These are phyloP conservation scores for Furcasterigmium sp. DNA, from an alignment of 2,329 filamentous ascomycete species.

Conservation along the genomic window DNA sequence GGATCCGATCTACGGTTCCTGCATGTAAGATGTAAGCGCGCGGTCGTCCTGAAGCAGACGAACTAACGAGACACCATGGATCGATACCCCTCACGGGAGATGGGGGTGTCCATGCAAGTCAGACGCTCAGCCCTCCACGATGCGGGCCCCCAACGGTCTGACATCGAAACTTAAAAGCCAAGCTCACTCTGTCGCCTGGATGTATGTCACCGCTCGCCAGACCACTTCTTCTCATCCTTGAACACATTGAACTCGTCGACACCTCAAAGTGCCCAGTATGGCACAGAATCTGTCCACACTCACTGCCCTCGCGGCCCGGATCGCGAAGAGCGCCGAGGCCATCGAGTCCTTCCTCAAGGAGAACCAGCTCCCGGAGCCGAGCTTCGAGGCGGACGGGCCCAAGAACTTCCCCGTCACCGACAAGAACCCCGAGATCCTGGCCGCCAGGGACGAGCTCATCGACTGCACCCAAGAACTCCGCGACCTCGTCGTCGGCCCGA, in stretches of 20 bases:
- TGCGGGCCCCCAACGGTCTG: not conserved
- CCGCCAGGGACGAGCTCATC: constrained; percentile 9
- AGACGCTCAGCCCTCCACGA: not conserved
- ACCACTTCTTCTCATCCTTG: not conserved
- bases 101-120: not conserved
- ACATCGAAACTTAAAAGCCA: not conserved
- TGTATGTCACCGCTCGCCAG: not conserved
- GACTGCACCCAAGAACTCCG: constrained; percentile 19
- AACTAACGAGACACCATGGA: not conserved
- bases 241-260: too few species aligned
- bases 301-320: not conserved
- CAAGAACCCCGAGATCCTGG: constrained; percentile 12
- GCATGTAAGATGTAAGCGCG: not conserved
- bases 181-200: not conserved
- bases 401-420: constrained; percentile 5
- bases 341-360: not conserved
- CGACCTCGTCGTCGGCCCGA: constrained; percentile 18
- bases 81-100: not conserved
- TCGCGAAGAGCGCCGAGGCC: not conserved
- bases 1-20: not conserved
- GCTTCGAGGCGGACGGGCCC: not conserved
- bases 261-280: not conserved
- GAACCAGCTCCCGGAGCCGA: not conserved
- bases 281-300: not conserved
- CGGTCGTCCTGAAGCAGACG: not conserved